These are phyloP conservation scores for Scopulariopsis brevicaulis DNA, from an alignment of 2,329 filamentous ascomycete species.

Conservation along the genomic window DNA sequence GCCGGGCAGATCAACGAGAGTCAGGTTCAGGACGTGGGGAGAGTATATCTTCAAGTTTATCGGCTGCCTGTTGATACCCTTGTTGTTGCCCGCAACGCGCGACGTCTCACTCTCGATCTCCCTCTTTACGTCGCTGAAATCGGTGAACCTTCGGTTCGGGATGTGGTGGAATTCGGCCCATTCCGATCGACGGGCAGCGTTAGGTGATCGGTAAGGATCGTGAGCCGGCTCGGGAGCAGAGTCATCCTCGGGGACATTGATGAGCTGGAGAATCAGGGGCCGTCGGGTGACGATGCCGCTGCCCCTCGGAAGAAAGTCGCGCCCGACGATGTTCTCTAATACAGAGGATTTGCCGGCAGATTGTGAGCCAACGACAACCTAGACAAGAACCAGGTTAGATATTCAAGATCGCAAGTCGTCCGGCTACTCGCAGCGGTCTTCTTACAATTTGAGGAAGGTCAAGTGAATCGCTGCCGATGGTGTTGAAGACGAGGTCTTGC, in stretches of 20 bases:
- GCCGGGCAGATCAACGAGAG: constrained; percentile 88
- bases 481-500: constrained; percentile 98
- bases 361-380: constrained; percentile 98
- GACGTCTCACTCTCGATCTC: constrained; percentile 97
- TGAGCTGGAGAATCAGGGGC: constrained; percentile 92
- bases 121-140: constrained; percentile 86
- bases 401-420: not conserved
- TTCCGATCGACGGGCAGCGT: constrained; percentile 51
- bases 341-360: constrained; percentile 98
- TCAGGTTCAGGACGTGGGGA: constrained; percentile 90
- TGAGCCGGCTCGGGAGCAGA: constrained; percentile 52
- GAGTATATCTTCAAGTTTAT: constrained; percentile 99
- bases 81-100: constrained; percentile 86
- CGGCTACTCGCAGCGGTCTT: constrained; percentile 10
- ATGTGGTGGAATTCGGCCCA: constrained; percentile 98
- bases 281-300: constrained; percentile 93
- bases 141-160: constrained; percentile 75
- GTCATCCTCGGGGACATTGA: constrained; percentile 81
- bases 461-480: constrained; percentile 95
- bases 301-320: constrained; percentile 92
- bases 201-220: constrained; percentile 67
- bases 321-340: constrained; percentile 95
- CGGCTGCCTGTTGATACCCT: constrained; percentile 93
- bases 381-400: constrained; percentile 7
- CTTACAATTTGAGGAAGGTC: constrained; percentile 96